A percentile compares a stretch with the other conserved stretches of the same genome.
These are phyloP conservation scores for Cardiospermum halicacabum DNA, from an alignment of 345 rosid genomes.

Conservation along the genomic window DNA sequence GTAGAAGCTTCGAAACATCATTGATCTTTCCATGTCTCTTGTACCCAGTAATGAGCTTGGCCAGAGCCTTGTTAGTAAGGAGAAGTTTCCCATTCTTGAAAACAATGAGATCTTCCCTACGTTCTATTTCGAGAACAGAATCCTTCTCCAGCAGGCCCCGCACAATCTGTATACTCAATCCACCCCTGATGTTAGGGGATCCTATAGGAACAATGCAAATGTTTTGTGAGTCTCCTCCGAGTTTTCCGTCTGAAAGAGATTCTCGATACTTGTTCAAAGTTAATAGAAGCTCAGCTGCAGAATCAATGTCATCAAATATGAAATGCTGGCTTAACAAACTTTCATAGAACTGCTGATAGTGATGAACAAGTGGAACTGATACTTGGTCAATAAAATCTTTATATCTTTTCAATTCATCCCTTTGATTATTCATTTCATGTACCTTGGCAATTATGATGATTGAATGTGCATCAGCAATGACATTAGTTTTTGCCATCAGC, in stretches of 20 bases:
- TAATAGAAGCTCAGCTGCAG: conserved; percentile 55
- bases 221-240: conserved; percentile 21
- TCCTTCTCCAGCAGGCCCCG: conserved; percentile 54
- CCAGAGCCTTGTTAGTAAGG: conserved; percentile 46
- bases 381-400: conserved; percentile 46
- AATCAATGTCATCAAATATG: conserved; percentile 62
- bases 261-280: conserved; percentile 35
- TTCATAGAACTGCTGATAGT: conserved; percentile 53
- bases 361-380: conserved; percentile 38
- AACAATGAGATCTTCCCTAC: conserved; percentile 35
- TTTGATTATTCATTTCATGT: conserved; percentile 68
- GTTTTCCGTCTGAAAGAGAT: conserved; percentile 20
- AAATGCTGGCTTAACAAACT: conserved; percentile 68
- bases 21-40: conserved; percentile 41
- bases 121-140: conserved; percentile 31
- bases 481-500: conserved; percentile 49
- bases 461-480: conserved; percentile 73
- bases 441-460: conserved; percentile 49
- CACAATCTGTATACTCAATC: conserved; percentile 51
- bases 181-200: conserved; percentile 52
- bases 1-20: conserved; percentile 54
- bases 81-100: conserved; percentile 47
- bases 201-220: conserved; percentile 63
- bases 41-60: conserved; percentile 58
- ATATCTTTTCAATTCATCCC: conserved; percentile 69